Base-by-base conservation (phyloP, 2,329 filamentous ascomycete species). In the Dactylellina parvicollis region DNA sequence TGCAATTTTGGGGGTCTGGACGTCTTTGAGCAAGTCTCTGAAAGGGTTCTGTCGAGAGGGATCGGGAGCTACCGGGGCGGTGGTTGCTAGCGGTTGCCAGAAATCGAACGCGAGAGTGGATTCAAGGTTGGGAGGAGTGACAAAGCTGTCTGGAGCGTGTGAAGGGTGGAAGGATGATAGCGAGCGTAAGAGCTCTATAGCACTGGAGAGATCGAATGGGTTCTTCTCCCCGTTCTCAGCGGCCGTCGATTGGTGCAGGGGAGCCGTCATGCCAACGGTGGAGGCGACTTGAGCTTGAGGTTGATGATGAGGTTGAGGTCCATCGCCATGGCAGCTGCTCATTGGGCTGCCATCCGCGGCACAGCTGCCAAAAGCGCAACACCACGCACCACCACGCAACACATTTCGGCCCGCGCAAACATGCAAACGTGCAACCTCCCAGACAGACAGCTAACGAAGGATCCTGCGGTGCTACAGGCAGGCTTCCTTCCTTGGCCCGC, bases 191-290 rank as follows among this genome's bases (percentile, higher is more conserved):
- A 71, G 49, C 0, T 62, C 66, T 26, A 71, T 71, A 9, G 66
- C 66, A 34, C 30, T 40, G 24, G 67, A 59, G 42, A 72, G 67
- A 60, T 72, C 67, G 46, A 72, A 72, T n/a, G 67, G 67, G 20
- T 24, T 72, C 52, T 30, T 72, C 20, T 72, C 52, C 24, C 59
- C 50, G 4, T 26, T 18, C 47, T n/a, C n/a, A n/a, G n/a, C n/a
- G n/a, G 12, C 24, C 26, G 38, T 24, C 9, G 55, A 38, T n/a
- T n/a, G 55, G 47, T 12, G 26, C n/a, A 46, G 8, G 42, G 38
- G 3, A n/a, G 20, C 46, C 32, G 50, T 22, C 57, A 47, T 40
- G 28, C 22, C 38, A 26, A 42, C 24, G 44, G 42, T 26, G 26
- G 54, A n/a, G 26, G 30, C 22, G 59, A 30, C 1, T 20, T 9